A percentile compares a stretch with the other conserved stretches of the same genome.
Evolutionary conservation across 495 filamentous ascomycete species (phyloP).

Genomic region (Ramalina intermedia): DNA sequence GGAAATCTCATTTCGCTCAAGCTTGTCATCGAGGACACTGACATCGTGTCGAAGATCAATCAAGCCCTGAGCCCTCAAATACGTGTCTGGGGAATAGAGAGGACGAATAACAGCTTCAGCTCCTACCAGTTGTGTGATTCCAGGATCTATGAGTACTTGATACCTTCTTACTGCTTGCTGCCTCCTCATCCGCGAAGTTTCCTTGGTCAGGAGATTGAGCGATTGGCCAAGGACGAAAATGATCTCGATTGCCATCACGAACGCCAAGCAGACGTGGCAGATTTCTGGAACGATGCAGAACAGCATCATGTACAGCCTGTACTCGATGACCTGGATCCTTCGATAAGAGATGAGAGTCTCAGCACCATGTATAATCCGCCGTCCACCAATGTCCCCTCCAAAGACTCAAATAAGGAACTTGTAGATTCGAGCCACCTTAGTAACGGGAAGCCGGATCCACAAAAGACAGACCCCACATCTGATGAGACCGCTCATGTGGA

Average conservation of each 20-base stretch:
- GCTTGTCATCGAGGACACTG: slow-evolving; percentile 80
- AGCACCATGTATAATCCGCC: slow-evolving; percentile 23
- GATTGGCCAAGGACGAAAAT: slow-evolving; percentile 55
- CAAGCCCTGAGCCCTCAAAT: slow-evolving; percentile 71
- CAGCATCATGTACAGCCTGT: slow-evolving; percentile 63
- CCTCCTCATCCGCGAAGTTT: slow-evolving; percentile 82
- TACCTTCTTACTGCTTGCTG: slow-evolving; percentile 79
- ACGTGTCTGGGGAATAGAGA: slow-evolving; percentile 79
- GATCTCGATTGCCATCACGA: slow-evolving; percentile 49
- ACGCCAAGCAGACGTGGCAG: slow-evolving; percentile 60
- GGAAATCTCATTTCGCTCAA: slow-evolving; percentile 94
- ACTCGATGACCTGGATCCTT: slow-evolving; percentile 36
- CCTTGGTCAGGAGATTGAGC: slow-evolving; percentile 61
- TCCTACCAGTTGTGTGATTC: slow-evolving; percentile 88
- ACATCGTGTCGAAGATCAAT: slow-evolving; percentile 85
- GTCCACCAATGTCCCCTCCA: too few species aligned
- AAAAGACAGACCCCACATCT: too few species aligned
- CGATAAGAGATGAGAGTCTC: slow-evolving; percentile 25
- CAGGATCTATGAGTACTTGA: slow-evolving; percentile 88
- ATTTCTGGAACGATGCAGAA: slow-evolving; percentile 70
- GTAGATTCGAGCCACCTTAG: too few species aligned
- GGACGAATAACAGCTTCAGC: slow-evolving; percentile 74
- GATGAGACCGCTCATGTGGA: background rate
- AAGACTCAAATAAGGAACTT: too few species aligned
- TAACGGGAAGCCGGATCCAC: too few species aligned